These are phyloP conservation scores for Phytophthora cryptogea DNA, from an alignment of 352 stramenopile species.

Conservation along the genomic window DNA sequence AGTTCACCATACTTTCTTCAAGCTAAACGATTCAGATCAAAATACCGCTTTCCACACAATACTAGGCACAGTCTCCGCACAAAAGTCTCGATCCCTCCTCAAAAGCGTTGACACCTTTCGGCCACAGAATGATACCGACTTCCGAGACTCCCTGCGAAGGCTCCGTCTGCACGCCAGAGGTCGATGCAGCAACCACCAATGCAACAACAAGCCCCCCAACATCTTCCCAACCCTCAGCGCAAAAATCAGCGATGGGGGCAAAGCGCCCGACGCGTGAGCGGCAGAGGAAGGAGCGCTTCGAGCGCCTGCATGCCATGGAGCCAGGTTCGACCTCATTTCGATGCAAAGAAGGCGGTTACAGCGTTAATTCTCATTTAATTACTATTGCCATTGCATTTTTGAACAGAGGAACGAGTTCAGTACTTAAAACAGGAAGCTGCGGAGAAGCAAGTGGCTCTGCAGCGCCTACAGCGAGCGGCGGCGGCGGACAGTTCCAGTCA, in stretches of 20 bases:
- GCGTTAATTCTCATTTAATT: neutral
- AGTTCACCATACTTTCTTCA: conserved; percentile 16
- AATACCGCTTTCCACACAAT: conserved; percentile 6
- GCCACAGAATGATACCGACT: conserved; percentile 14
- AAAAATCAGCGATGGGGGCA: conserved; percentile 15
- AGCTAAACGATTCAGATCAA: conserved; percentile 24
- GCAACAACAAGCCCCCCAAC: neutral
- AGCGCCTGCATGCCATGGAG: conserved; percentile 66
- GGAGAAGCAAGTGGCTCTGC: conserved; percentile 35
- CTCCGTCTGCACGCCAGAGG: neutral
- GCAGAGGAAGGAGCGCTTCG: conserved; percentile 56
- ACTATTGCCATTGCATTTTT: conserved; percentile 1
- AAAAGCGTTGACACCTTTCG: conserved; percentile 23
- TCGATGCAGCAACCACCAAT: conserved; percentile 8
- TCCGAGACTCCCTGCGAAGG: conserved; percentile 15
- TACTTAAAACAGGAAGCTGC: conserved; percentile 53
- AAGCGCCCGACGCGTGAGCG: conserved; percentile 47
- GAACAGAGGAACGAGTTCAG: conserved; percentile 49
- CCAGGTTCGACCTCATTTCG: conserved; percentile 33
- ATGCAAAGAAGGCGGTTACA: neutral
- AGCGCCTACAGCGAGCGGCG: conserved; percentile 37
- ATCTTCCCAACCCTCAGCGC: neutral
- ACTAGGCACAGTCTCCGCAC: neutral
- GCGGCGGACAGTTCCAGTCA: conserved; percentile 32
- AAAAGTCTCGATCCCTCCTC: neutral